phyloP scores from a whole-genome alignment of 2,329 filamentous ascomycete genomes.

The Exophiala xenobiotica region DNA sequence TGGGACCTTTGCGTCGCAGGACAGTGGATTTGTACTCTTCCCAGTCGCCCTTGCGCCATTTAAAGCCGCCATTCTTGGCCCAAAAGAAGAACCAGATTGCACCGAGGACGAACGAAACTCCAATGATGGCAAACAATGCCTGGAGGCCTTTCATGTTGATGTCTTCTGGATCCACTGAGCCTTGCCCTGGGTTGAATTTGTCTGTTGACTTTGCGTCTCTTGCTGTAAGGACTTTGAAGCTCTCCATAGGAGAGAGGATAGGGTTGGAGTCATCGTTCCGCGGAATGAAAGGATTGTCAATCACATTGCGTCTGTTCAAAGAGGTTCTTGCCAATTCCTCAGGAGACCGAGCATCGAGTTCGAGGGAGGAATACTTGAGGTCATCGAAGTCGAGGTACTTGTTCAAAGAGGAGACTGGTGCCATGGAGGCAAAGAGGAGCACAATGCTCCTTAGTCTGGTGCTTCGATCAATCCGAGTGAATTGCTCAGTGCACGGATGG shows the following conservation, averaged over 20 bases:
- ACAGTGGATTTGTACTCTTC: conserved; percentile 98
- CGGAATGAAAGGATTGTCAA: conserved; percentile 17
- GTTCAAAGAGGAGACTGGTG: too few species aligned
- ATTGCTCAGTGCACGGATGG: too few species aligned
- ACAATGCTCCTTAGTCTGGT: too few species aligned
- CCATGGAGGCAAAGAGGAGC: too few species aligned
- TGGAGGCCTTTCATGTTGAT: conserved; percentile 66
- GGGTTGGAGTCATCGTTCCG: conserved; percentile 17
- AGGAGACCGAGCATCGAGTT: conserved; percentile 28
- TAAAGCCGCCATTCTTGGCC: conserved; percentile 93
- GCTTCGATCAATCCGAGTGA: too few species aligned
- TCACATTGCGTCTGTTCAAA: conserved; percentile 13
- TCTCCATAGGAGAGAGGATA: conserved; percentile 30
- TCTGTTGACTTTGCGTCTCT: conserved; percentile 31
- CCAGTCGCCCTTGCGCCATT: conserved; percentile 84
- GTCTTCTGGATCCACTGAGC: conserved; percentile 40
- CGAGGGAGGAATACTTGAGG: conserved; percentile 24
- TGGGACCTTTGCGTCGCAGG: conserved; percentile 79
- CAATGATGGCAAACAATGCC: conserved; percentile 80
- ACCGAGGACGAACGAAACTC: conserved; percentile 69
- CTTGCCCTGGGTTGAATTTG: conserved; percentile 31
- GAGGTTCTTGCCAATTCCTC: conserved; percentile 3
- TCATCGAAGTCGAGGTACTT: conserved; percentile 9
- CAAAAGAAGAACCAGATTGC: conserved; percentile 99
- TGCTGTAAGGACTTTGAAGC: conserved; percentile 33